Base-by-base conservation (phyloP, 2,329 filamentous ascomycete genomes). In the Talaromyces sp. region DNA sequence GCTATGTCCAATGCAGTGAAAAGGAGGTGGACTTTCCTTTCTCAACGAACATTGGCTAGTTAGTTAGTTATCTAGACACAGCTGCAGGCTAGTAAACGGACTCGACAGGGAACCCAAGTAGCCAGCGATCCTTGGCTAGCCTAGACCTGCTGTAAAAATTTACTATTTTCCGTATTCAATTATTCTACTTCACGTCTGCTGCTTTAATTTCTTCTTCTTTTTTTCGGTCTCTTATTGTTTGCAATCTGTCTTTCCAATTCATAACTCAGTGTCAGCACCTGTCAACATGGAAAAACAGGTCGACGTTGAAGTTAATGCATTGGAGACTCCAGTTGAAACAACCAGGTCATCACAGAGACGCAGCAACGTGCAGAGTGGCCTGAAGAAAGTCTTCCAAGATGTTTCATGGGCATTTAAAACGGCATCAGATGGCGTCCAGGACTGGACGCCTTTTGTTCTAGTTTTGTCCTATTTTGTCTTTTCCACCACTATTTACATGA, bases 401-500 rank as follows among this genome's bases (percentile, higher is more conserved):
- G 36, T 58, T 13, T 39, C 25, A 37, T 61, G 59, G 59, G 51
- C 46, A 4, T 52, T 61, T 33, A 56, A 31, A 8, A 61, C 56
- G 2, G 33, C 33, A 28, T 61, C 59, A 28, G 59, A 61, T 31
- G 59, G 59, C 9, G 31, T 61, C n/a, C 59, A 61, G 43, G 73
- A 76, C 25, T 77, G 75, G 74, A 75, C 73, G 1, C 75, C 74
- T 3, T 76, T 76, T 53, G 58, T 70, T 45, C 67, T 77, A 4
- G 72, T 76, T n/a, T 60, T 65, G 28, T 73, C 72, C 2, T 77
- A 77, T 62, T 77, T 74, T 45, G 63, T 73, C 54, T 74, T 75
- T 61, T 76, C 74, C 6, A 70, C 70, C 46, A 75, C 68, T 31
- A 63, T 76, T 19, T 77, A 77, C 66, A 75, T 73, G 66, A 71